Evolutionary conservation across 306 rosid species (phyloP).

Genomic region (Cucurbita maxima): DNA sequence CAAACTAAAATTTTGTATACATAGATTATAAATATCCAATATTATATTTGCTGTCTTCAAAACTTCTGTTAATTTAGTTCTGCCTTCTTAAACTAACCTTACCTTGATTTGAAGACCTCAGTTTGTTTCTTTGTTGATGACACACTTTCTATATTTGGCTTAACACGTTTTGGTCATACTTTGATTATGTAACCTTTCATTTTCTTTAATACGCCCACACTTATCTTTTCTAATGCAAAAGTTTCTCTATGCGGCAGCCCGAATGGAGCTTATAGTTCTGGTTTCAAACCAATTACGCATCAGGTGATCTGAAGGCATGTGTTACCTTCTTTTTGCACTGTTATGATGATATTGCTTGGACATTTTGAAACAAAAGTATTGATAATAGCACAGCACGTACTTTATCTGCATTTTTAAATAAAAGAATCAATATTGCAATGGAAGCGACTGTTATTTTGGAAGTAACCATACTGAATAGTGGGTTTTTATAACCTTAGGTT

Average conservation of each 20-base stretch:
- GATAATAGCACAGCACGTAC: neutral
- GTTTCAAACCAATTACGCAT: constrained; percentile 93
- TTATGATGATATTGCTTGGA: neutral
- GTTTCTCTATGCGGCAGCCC: constrained; percentile 46
- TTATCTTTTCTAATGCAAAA: neutral
- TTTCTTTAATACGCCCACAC: neutral
- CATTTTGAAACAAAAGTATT: neutral
- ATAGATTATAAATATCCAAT: neutral
- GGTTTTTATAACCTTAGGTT: neutral
- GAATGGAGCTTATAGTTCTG: constrained; percentile 88
- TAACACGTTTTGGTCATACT: neutral
- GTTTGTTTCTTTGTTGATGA: neutral
- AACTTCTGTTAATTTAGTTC: neutral
- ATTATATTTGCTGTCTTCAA: neutral
- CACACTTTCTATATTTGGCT: neutral
- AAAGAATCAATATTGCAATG: neutral
- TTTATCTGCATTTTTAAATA: neutral
- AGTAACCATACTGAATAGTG: neutral
- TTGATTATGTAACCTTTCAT: neutral
- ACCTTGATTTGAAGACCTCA: neutral
- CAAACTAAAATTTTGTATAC: neutral
- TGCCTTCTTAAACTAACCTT: neutral
- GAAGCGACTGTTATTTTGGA: neutral
- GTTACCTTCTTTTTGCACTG: constrained; percentile 8
- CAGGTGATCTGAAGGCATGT: constrained; percentile 76